Conservation (phyloP, 108 stramenopile genomes). For the Nitzschia putrida region DNA sequence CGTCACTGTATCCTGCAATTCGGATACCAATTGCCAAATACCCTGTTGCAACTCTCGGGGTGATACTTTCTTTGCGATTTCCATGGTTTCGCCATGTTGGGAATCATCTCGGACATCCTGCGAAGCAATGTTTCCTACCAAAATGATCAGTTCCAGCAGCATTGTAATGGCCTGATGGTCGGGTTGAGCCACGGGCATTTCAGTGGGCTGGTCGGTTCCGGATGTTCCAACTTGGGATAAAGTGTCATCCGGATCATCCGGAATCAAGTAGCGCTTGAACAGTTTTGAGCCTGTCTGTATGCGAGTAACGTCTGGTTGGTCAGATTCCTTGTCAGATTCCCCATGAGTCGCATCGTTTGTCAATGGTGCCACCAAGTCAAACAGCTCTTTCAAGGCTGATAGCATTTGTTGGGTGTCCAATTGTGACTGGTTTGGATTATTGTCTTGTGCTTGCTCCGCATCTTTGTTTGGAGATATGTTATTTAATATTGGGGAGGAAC, state of each 20-base stretch:
- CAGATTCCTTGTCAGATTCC: too few relatives aligned
- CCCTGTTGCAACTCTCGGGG: not conserved
- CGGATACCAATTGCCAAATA: conserved; percentile 1
- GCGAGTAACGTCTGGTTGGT: not conserved
- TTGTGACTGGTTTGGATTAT: not conserved
- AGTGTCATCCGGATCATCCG: not conserved
- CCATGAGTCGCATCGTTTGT: not conserved
- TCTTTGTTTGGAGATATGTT: not conserved
- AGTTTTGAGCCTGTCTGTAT: not conserved
- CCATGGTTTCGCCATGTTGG: not conserved
- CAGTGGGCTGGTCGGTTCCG: not conserved
- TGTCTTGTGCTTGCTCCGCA: not conserved
- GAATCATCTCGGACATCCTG: not conserved
- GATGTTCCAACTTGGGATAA: not conserved
- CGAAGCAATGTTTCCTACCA: not conserved
- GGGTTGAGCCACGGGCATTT: not conserved
- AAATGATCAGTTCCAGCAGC: conserved; percentile 20
- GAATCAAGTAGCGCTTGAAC: not conserved
- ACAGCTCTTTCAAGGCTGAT: not conserved
- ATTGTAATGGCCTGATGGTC: conserved; percentile 6
- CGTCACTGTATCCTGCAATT: not conserved
- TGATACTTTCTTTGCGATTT: not conserved
- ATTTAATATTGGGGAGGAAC: not conserved
- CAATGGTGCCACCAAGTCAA: not conserved
- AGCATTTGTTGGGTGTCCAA: not conserved